Conservation (phyloP, 2,329 filamentous ascomycete genomes). For the Scortechinia acanthostroma region DNA sequence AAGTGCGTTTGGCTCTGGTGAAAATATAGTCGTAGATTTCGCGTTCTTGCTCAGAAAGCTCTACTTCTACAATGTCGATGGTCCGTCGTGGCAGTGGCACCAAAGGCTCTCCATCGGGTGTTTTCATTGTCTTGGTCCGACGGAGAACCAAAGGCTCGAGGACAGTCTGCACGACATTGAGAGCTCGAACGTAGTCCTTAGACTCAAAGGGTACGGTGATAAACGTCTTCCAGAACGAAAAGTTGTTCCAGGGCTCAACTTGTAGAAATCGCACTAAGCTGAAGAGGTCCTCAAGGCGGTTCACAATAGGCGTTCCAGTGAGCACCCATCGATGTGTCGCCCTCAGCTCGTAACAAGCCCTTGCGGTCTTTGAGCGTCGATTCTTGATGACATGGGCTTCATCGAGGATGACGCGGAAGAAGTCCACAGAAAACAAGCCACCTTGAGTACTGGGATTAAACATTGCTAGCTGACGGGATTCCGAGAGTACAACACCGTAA, state of each 20-base stretch:
- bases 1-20: slow-evolving; percentile 72
- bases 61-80: slow-evolving; percentile 79
- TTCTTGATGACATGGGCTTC: not conserved
- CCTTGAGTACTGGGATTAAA: slow-evolving; percentile 9
- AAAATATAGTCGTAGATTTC: slow-evolving; percentile 92
- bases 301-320: not conserved
- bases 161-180: slow-evolving; percentile 95
- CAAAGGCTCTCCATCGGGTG: slow-evolving; percentile 68
- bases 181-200: slow-evolving; percentile 82
- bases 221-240: slow-evolving; percentile 98
- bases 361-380: not conserved
- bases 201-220: slow-evolving; percentile 96
- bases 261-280: not conserved
- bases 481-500: slow-evolving; percentile 58
- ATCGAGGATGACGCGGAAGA: not conserved
- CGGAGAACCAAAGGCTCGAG: slow-evolving; percentile 91
- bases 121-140: slow-evolving; percentile 97
- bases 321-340: slow-evolving; percentile 2
- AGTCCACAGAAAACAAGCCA: slow-evolving; percentile 4
- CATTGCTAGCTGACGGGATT: slow-evolving; percentile 15
- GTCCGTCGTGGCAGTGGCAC: slow-evolving; percentile 76
- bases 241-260: slow-evolving; percentile 23
- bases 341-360: not conserved
- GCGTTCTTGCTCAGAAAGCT: slow-evolving; percentile 76
- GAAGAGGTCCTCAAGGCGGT: not conserved